phyloP scores from a whole-genome alignment of 164 flowering plant species.

The Macadamia integrifolia region DNA sequence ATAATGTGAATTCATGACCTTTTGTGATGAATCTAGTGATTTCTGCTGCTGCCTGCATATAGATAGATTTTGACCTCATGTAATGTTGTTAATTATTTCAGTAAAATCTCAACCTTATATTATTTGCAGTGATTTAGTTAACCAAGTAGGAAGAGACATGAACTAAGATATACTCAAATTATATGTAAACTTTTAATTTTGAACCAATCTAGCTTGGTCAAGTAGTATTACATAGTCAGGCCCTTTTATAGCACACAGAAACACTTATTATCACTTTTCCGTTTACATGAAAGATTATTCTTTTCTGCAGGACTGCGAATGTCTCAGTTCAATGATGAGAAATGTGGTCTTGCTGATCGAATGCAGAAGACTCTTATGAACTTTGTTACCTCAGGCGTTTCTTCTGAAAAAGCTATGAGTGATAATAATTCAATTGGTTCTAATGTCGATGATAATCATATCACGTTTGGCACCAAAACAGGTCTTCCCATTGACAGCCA shows the following conservation, averaged over 20 bases:
- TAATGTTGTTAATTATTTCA: too few species aligned
- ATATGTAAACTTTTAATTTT: background rate
- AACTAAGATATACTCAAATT: too few species aligned
- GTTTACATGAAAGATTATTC: background rate
- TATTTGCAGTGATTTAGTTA: too few species aligned
- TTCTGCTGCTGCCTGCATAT: too few species aligned
- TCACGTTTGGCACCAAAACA: slow-evolving; percentile 20
- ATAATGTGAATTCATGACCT: too few species aligned
- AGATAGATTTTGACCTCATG: too few species aligned
- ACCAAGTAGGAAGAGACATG: too few species aligned
- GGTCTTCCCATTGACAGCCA: slow-evolving; percentile 15
- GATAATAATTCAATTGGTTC: slow-evolving; percentile 19
- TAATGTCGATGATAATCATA: slow-evolving; percentile 16
- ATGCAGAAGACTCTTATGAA: slow-evolving; percentile 59
- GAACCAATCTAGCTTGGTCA: background rate
- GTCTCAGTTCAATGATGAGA: slow-evolving; percentile 76
- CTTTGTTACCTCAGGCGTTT: slow-evolving; percentile 40
- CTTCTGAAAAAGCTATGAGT: slow-evolving; percentile 22
- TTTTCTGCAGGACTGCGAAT: slow-evolving; percentile 69
- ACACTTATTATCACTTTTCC: background rate
- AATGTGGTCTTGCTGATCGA: slow-evolving; percentile 41
- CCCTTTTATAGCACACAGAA: background rate
- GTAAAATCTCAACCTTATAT: too few species aligned
- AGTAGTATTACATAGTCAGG: background rate
- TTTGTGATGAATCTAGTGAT: too few species aligned